Percentiles rank a stretch among this genome's conserved stretches.
Conservation (phyloP, 139 green algal genomes). For the Volvox africanus region DNA sequence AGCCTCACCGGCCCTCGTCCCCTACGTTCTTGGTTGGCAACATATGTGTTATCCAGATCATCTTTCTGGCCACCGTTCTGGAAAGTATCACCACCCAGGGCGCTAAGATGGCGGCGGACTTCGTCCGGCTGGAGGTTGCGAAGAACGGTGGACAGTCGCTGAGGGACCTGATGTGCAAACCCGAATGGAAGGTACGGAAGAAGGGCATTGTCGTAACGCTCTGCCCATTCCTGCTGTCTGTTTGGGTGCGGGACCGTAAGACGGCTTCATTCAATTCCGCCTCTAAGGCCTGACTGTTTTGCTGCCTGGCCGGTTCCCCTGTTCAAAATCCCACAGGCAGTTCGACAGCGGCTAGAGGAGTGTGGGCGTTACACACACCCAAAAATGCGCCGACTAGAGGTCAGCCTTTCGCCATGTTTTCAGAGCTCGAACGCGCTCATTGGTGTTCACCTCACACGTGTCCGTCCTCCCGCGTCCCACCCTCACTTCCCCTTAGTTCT, state of each 20-base stretch:
- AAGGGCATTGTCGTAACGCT: no score
- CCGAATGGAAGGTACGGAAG: constrained; percentile 5
- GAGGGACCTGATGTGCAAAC: constrained; percentile 41
- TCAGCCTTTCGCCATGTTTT: constrained; percentile 9
- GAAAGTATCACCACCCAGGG: constrained; percentile 50
- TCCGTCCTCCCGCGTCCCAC: no score
- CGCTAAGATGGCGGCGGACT: constrained; percentile 48
- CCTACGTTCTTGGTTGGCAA: neutral
- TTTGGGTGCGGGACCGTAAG: no score
- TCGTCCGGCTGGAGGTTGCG: constrained; percentile 42
- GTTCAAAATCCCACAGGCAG: neutral
- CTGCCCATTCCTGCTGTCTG: no score
- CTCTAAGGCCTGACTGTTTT: no score
- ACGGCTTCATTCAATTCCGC: no score
- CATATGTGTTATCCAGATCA: constrained; percentile 6
- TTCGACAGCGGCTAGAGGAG: constrained; percentile 41
- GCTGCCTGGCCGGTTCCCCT: no score
- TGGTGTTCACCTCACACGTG: no score
- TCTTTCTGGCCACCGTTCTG: constrained; percentile 44
- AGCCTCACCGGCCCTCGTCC: neutral
- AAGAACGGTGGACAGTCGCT: constrained; percentile 33
- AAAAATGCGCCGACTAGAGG: constrained; percentile 75
- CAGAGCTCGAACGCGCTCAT: no score
- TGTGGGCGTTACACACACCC: constrained; percentile 58
- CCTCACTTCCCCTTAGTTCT: no score